Base-by-base conservation (phyloP, 2,329 filamentous ascomycete species). In the Pseudogymnoascus sp. region DNA sequence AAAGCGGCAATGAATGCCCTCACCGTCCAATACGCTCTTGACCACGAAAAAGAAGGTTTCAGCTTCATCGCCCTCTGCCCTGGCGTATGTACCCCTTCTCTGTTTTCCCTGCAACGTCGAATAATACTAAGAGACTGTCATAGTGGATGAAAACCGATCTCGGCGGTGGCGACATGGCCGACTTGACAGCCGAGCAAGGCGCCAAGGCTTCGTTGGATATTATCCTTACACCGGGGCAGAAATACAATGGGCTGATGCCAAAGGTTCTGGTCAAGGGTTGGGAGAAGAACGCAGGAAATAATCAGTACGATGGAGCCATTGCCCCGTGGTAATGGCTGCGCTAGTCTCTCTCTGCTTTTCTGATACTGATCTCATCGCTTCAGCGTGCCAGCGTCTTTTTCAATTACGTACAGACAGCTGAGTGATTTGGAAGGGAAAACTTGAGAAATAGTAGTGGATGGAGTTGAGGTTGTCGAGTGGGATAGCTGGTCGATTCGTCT, bases 1-100 rank as follows among this genome's bases (percentile, higher is more conserved):
- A 82, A 82, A 65, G 75, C 80, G 0, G 79, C 79, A 0, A 62
- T 81, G 65, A 80, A 81, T 64, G 77, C 78, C 71, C 67, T 82
- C 37, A 82, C 78, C 1, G 72, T 77, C 0, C 78, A 79, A 64
- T 80, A 77, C 56, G 74, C 77, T 0, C 60, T 72, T 5, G 68
- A 72, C 0, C 74, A 75, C 46, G 72, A 65, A 2, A 65, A 74
- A 5, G 72, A 78, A 26, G 78, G 78, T 1, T 81, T 81, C 64
- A 78, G 73, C 0, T 70, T 81, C 60, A 62, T 79, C 8, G 71
- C 74, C 0, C 43, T 81, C 4, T 75, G 70, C 22, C 81, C 80
- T 6, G 80, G 80, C 1, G 79, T 81, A 74, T 61, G 76, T 65
- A 6, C 33, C 24, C 11, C 12, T 63, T 22, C 62, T 28, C n/a